Evolutionary conservation across 2,329 filamentous ascomycete genomes (phyloP).

Genomic region (Aspergillus glaucus): DNA sequence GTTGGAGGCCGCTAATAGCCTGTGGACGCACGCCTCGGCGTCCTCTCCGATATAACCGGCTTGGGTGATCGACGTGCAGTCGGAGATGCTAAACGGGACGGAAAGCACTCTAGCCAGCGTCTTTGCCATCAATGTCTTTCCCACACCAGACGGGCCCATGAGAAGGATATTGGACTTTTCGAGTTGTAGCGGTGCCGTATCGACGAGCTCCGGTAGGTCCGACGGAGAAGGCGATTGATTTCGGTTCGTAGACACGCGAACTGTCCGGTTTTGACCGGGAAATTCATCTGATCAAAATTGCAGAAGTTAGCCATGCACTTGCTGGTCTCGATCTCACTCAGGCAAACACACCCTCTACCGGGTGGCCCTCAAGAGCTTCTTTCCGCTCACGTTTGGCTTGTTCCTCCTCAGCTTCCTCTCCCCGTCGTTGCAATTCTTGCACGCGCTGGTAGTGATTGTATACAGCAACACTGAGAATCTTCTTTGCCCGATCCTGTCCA

Average conservation of each 20-base stretch:
- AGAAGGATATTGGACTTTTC: conserved; percentile 94
- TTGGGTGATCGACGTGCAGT: conserved; percentile 93
- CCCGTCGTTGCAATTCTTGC: conserved; percentile 65
- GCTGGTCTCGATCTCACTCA: background rate
- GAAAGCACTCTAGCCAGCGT: conserved; percentile 89
- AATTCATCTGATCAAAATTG: conserved; percentile 48
- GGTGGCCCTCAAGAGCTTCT: conserved; percentile 63
- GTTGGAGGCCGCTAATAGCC: conserved; percentile 81
- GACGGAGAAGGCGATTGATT: conserved; percentile 18
- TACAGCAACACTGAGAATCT: conserved; percentile 83
- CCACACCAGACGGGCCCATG: conserved; percentile 86
- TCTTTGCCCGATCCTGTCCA: conserved; percentile 86
- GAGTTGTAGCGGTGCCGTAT: conserved; percentile 61
- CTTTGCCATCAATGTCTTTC: conserved; percentile 89
- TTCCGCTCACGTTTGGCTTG: conserved; percentile 64
- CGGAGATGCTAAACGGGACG: conserved; percentile 89
- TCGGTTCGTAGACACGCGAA: conserved; percentile 30
- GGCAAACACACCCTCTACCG: conserved; percentile 62
- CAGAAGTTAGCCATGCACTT: background rate
- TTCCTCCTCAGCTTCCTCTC: conserved; percentile 71
- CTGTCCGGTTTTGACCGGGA: conserved; percentile 54
- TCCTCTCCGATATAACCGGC: conserved; percentile 97
- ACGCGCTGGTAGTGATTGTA: conserved; percentile 96
- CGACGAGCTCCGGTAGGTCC: conserved; percentile 41
- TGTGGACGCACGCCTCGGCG: conserved; percentile 89